A percentile compares a stretch with the other conserved stretches of the same genome.
phyloP scores from a whole-genome alignment of 2,329 filamentous ascomycete genomes.

The Stylonectria norvegica region DNA sequence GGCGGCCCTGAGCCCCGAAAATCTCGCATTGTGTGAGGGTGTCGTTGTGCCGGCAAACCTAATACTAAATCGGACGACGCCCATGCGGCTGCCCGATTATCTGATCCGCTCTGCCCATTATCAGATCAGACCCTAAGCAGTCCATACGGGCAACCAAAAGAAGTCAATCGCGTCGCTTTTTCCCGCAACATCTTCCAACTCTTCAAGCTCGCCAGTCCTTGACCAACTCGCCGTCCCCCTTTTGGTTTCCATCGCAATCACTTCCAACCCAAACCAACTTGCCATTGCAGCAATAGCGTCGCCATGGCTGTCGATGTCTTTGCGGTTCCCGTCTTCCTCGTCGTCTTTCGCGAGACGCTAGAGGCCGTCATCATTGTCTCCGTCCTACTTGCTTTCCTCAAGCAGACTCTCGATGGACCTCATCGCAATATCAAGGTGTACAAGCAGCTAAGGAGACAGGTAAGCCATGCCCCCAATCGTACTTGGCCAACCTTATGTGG shows the following conservation, averaged over 20 bases:
- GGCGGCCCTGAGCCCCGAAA: no score
- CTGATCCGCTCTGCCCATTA: slow-evolving; percentile 12
- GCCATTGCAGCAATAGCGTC: slow-evolving; percentile 3
- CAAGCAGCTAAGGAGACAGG: slow-evolving; percentile 65
- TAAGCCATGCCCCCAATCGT: slow-evolving; percentile 31
- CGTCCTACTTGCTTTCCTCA: slow-evolving; percentile 80
- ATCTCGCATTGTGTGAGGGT: no score
- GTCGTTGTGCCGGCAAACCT: no score
- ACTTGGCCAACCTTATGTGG: not conserved
- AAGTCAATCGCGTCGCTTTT: not conserved
- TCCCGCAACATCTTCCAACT: not conserved
- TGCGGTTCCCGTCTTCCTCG: slow-evolving; percentile 80
- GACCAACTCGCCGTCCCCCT: no score
- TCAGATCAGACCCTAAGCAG: slow-evolving; percentile 14
- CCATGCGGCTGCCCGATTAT: slow-evolving; percentile 8
- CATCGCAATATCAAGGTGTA: slow-evolving; percentile 59
- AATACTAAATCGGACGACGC: no score
- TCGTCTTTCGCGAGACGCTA: slow-evolving; percentile 81
- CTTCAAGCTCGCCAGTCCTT: not conserved
- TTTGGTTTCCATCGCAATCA: not conserved
- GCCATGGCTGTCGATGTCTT: slow-evolving; percentile 67
- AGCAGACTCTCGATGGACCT: slow-evolving; percentile 69
- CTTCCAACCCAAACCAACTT: slow-evolving; percentile 7
- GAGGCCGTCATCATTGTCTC: slow-evolving; percentile 84
- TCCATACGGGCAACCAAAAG: not conserved